Conservation (phyloP, 2,329 filamentous ascomycete species). For the Monosporascus cannonballus region DNA sequence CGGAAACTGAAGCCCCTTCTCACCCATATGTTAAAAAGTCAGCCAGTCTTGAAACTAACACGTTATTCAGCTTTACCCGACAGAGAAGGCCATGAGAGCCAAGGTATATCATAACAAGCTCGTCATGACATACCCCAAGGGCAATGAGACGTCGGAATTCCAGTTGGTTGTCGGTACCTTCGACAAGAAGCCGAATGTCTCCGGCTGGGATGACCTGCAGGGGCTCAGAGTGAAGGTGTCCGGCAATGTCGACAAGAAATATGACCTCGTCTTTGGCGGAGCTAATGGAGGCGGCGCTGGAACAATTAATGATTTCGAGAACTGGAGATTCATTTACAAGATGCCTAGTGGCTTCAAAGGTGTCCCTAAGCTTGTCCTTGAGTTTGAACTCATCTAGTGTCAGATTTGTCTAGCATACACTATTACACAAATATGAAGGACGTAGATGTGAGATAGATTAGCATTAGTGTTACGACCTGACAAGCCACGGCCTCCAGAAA, state of each 20-base stretch:
- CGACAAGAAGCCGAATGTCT: constrained; percentile 34
- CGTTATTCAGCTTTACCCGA: constrained; percentile 29
- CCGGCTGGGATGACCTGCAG: constrained; percentile 40
- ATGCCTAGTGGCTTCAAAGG: constrained; percentile 6
- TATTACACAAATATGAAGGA: too few species aligned
- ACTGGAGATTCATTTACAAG: constrained; percentile 28
- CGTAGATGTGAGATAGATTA: too few species aligned
- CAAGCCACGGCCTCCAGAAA: too few species aligned
- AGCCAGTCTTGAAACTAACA: background rate
- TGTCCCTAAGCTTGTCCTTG: background rate
- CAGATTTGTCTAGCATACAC: background rate
- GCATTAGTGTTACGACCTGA: too few species aligned
- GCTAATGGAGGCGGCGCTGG: constrained; percentile 25
- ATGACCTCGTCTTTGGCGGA: constrained; percentile 37
- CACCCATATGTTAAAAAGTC: background rate
- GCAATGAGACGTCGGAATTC: constrained; percentile 43
- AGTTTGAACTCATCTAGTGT: constrained; percentile 1
- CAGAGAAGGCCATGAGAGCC: constrained; percentile 33
- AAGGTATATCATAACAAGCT: constrained; percentile 36
- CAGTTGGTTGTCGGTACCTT: constrained; percentile 44
- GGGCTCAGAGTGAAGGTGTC: constrained; percentile 39
- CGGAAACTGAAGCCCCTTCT: background rate
- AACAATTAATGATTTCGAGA: constrained; percentile 34
- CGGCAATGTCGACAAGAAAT: constrained; percentile 36
- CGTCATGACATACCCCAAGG: constrained; percentile 47